phyloP scores from a whole-genome alignment of 495 filamentous ascomycete species.

The Penicillium alfredii region DNA sequence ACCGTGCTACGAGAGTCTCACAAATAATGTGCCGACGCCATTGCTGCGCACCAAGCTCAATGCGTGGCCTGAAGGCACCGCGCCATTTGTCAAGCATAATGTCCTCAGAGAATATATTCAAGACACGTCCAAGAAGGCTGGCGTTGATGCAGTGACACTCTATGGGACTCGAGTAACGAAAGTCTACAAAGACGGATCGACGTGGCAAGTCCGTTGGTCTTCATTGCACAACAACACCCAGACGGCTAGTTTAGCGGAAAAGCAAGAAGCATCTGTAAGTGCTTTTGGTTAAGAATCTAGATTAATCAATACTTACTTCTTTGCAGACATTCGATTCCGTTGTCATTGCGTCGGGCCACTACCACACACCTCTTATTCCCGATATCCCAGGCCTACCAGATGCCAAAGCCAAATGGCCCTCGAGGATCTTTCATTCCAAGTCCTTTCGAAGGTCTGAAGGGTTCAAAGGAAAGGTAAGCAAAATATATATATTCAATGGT shows the following conservation, averaged over 20 bases:
- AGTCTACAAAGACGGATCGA: constrained; percentile 37
- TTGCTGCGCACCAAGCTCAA: constrained; percentile 55
- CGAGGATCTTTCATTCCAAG: constrained; percentile 53
- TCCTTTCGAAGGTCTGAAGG: constrained; percentile 48
- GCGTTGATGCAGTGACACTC: constrained; percentile 42
- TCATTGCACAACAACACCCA: constrained; percentile 28
- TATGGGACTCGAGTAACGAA: constrained; percentile 55
- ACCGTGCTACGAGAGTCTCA: constrained; percentile 54
- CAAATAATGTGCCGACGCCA: constrained; percentile 59
- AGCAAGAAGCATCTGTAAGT: constrained; percentile 21
- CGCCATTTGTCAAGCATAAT: constrained; percentile 49
- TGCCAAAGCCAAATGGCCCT: constrained; percentile 48
- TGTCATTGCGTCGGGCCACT: constrained; percentile 54
- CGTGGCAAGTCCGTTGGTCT: constrained; percentile 47
- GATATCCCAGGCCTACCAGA: constrained; percentile 47
- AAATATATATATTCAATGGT: no score
- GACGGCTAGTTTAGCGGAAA: constrained; percentile 16
- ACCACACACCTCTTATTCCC: constrained; percentile 51
- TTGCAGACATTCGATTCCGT: constrained; percentile 48
- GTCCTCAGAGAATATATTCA: constrained; percentile 55
- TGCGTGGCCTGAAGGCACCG: constrained; percentile 54
- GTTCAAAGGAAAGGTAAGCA: constrained; percentile 41
- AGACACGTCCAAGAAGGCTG: constrained; percentile 43
- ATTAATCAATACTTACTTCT: not conserved
- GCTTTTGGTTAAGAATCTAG: not conserved